Conservation (phyloP, 1,139 yeast genomes). For the Hemisphaericaspora xylanilytica region DNA sequence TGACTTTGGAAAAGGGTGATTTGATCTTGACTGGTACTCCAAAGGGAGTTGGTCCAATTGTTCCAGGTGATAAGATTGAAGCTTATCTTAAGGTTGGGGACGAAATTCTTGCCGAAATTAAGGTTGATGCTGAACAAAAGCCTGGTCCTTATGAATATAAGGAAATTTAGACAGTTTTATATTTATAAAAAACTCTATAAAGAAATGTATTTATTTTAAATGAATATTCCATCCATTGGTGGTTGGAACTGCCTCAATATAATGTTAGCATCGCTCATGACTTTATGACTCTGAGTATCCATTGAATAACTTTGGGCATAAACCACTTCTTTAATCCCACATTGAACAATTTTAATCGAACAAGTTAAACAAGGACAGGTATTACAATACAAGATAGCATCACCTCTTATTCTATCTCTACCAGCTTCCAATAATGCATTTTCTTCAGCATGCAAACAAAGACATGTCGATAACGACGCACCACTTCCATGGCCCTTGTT, state of each 20-base stretch:
- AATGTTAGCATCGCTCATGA: conserved; percentile 73
- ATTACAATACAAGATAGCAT: conserved; percentile 81
- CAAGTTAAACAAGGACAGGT: conserved; percentile 98
- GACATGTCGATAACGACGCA: conserved; percentile 66
- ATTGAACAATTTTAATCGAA: conserved; percentile 89
- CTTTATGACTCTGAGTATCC: conserved; percentile 73
- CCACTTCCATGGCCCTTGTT: conserved; percentile 68
- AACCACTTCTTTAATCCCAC: conserved; percentile 90
- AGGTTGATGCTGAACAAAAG: conserved; percentile 58
- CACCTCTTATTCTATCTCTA: conserved; percentile 63
- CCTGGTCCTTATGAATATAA: conserved; percentile 78
- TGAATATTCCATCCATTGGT: conserved; percentile 48
- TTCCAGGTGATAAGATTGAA: conserved; percentile 72
- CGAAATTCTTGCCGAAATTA: conserved; percentile 49
- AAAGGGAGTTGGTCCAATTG: conserved; percentile 87
- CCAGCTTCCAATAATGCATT: conserved; percentile 95
- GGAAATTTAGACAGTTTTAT: conserved; percentile 36
- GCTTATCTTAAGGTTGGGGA: conserved; percentile 63
- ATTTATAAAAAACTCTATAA: conserved; percentile 18
- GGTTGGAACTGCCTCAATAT: conserved; percentile 70
- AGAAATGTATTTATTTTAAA: too few relatives aligned
- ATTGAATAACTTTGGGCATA: conserved; percentile 89
- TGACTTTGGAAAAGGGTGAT: conserved; percentile 91
- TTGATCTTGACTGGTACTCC: conserved; percentile 94
- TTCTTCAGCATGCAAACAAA: conserved; percentile 96